A percentile compares a stretch with the other conserved stretches of the same genome.
These are phyloP conservation scores for Syncephalis plumigaleata DNA, from an alignment of 371 early-diverging fungal genomes.

Conservation along the genomic window DNA sequence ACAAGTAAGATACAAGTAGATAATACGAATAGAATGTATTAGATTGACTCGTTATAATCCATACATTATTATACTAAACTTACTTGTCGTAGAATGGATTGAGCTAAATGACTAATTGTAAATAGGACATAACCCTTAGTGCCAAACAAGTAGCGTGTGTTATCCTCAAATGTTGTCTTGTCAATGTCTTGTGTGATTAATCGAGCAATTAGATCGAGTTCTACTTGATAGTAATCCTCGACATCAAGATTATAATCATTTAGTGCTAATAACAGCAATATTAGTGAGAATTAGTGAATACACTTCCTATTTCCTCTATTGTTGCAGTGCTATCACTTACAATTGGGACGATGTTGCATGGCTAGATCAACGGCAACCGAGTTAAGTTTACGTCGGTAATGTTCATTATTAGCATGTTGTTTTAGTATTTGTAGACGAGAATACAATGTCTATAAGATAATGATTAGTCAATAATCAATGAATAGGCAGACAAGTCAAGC, in stretches of 20 bases:
- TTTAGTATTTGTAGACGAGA: neutral
- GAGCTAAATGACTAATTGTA: constrained; percentile 73
- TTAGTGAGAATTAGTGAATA: neutral
- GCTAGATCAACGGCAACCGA: constrained; percentile 60
- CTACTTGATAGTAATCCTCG: constrained; percentile 49
- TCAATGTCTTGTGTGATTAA: constrained; percentile 78
- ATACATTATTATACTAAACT: neutral
- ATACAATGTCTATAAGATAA: neutral
- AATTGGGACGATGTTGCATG: constrained; percentile 31
- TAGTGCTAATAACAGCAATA: neutral
- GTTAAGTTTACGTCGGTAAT: constrained; percentile 5
- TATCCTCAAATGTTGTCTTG: constrained; percentile 76
- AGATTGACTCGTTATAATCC: constrained; percentile 18
- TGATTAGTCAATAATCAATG: constrained; percentile 28
- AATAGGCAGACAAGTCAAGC: constrained; percentile 27
- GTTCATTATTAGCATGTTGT: neutral
- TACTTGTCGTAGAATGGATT: constrained; percentile 62
- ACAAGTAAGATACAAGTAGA: constrained; percentile 39
- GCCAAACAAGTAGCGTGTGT: constrained; percentile 63
- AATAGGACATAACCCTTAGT: constrained; percentile 74
- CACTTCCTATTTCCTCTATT: neutral
- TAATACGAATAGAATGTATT: constrained; percentile 32
- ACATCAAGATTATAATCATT: constrained; percentile 20
- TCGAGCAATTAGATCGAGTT: constrained; percentile 56
- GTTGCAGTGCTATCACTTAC: constrained; percentile 16